Percentiles rank a stretch among this genome's conserved stretches.
These are phyloP conservation scores for Apiotrichum laibachii DNA, from an alignment of 1,284 basidiomycete genomes.

Conservation along the genomic window DNA sequence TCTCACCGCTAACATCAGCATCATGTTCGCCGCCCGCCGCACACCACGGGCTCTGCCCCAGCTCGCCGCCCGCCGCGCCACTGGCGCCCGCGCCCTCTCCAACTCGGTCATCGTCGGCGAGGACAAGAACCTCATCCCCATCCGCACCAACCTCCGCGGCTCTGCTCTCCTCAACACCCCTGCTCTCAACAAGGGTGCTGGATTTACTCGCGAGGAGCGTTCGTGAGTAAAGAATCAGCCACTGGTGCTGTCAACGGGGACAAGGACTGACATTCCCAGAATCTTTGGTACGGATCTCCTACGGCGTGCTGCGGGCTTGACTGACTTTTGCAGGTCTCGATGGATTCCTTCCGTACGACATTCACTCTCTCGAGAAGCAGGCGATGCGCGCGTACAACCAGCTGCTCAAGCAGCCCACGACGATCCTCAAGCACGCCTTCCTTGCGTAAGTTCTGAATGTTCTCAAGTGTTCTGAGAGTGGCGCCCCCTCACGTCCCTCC, in stretches of 20 bases:
- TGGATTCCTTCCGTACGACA: conserved; percentile 71
- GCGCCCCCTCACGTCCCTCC: background rate
- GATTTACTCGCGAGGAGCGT: conserved; percentile 68
- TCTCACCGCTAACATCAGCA: too few species aligned
- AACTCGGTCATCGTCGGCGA: background rate
- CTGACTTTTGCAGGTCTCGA: too few species aligned
- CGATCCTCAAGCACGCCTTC: conserved; percentile 53
- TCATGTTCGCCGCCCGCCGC: too few species aligned
- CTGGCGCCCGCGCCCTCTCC: background rate
- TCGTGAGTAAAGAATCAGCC: background rate
- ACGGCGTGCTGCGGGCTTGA: too few species aligned
- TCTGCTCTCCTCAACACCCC: conserved; percentile 33
- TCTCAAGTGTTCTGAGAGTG: background rate
- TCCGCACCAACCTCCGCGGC: conserved; percentile 27
- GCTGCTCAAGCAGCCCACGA: conserved; percentile 45
- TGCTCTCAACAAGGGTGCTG: conserved; percentile 58
- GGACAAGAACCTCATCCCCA: conserved; percentile 39
- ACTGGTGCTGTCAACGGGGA: background rate
- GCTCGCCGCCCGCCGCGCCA: background rate
- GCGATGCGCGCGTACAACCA: conserved; percentile 65
- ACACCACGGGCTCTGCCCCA: too few species aligned
- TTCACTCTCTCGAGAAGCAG: conserved; percentile 74
- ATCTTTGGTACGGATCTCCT: too few species aligned
- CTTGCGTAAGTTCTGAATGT: conserved; percentile 36
- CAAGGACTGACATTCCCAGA: conserved; percentile 38